Conservation (phyloP, 192 early-diverging fungal genomes). For the Coemansia sp. region DNA sequence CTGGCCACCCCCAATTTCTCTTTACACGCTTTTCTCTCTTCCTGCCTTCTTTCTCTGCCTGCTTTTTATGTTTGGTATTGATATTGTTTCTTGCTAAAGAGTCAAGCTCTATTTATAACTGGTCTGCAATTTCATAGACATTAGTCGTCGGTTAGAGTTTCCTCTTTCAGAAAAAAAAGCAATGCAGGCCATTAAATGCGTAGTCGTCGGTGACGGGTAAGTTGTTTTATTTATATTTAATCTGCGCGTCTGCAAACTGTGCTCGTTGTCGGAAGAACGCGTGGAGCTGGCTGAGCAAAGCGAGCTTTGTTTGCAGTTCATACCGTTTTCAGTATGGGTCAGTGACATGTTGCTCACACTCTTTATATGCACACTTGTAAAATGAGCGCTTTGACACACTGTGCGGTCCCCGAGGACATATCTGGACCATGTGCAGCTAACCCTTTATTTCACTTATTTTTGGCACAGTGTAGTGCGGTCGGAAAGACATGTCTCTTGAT, state of each 20-base stretch:
- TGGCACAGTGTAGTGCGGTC: slow-evolving; percentile 64
- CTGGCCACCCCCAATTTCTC: neutral
- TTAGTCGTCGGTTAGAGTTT: slow-evolving; percentile 30
- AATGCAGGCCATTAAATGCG: slow-evolving; percentile 89
- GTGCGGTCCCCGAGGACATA: neutral
- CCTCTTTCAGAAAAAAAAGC: slow-evolving; percentile 31
- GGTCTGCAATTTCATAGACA: slow-evolving; percentile 14
- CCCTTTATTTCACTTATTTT: neutral
- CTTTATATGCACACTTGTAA: neutral
- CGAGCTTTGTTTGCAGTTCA: too few species aligned
- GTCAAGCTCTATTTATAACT: neutral
- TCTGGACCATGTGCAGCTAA: slow-evolving; percentile 1
- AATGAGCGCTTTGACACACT: neutral
- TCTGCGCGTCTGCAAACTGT: neutral
- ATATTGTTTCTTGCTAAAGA: slow-evolving; percentile 4
- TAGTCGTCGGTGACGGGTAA: slow-evolving; percentile 84
- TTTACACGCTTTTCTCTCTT: slow-evolving; percentile 4
- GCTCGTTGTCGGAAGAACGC: neutral
- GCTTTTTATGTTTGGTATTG: slow-evolving; percentile 8
- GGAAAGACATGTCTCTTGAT: slow-evolving; percentile 97
- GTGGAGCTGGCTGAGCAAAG: neutral
- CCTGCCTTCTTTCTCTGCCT: slow-evolving; percentile 30
- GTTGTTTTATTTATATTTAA: slow-evolving; percentile 11
- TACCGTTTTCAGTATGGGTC: too few species aligned
- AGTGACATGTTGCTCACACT: neutral